Base-by-base conservation (phyloP, 2,329 filamentous ascomycete species). In the Claviceps sorghi region DNA sequence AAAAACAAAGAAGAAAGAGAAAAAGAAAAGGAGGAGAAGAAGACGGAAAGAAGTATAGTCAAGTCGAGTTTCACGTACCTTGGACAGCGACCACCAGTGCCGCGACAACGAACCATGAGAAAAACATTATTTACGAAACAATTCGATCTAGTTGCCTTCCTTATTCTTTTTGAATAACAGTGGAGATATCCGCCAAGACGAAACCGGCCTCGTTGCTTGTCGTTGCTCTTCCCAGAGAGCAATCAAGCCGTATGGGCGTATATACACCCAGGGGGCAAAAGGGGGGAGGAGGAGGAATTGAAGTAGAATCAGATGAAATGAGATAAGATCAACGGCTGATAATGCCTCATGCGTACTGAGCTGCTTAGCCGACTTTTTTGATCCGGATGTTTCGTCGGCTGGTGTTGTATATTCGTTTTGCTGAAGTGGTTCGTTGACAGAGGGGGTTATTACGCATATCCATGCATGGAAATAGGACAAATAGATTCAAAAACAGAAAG, bases 41-140 rank as follows among this genome's bases (percentile, higher is more conserved):
- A 38, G 2, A 10, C 32, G 32, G 15, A 41, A 41, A 41, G 38
- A 40, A 6, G 26, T 13, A 43, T 10, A 26, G 5, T n/a, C 9
- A 40, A 29, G 11, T 9, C 13, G 1, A 11, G 26, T 21, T 22
- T 1, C 17, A 57, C 67, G 42, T 69, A 75, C 72, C 72, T 60
- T 72, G 69, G 54, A 71, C 73, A 55, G 71, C 53, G 62, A 72
- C 67, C 62, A 73, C 58, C 48, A 80, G 67, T 59, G 75, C 69
- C 56, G 75, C 64, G 42, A 75, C 61, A 57, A 67, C 62, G 58
- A 76, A 60, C 55, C 71, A 68, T 56, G 71, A 65, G 68, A 77
- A 73, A 55, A 74, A 71, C 78, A 80, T 81, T 56, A 9, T 19
- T 32, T 21, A 6, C 22, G 3, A 43, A 5, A 17, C 9, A 40